Evolutionary conservation across 1,284 basidiomycete species (phyloP).

Genomic region (Papiliotrema terrestris): DNA sequence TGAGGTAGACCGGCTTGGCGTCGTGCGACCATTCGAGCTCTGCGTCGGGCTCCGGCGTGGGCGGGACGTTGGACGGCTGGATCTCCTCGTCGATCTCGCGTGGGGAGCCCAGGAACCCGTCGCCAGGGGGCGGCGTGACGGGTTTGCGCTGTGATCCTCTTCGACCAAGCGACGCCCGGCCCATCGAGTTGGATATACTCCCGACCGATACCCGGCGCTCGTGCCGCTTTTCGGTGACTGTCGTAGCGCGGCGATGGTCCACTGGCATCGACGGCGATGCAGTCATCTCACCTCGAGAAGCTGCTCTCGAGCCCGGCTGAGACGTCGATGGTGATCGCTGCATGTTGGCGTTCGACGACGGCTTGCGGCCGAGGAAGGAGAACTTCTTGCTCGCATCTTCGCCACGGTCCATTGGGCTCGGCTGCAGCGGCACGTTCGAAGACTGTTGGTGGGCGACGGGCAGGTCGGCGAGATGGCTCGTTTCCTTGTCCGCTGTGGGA

Average conservation of each 20-base stretch:
- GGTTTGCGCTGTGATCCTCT: conserved; percentile 25
- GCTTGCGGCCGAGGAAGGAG: conserved; percentile 21
- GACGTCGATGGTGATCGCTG: conserved; percentile 10
- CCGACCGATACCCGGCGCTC: conserved; percentile 62
- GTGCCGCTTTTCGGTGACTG: conserved; percentile 67
- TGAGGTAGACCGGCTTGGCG: conserved; percentile 82
- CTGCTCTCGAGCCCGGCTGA: neutral
- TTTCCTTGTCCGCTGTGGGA: conserved; percentile 41
- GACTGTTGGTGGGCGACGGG: conserved; percentile 50
- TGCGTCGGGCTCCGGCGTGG: conserved; percentile 8
- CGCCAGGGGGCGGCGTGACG: conserved; percentile 19
- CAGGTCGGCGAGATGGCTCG: conserved; percentile 37
- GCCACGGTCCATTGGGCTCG: conserved; percentile 20
- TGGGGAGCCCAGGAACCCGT: conserved; percentile 18
- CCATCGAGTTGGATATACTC: conserved; percentile 31
- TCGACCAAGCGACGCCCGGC: conserved; percentile 25
- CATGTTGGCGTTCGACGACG: conserved; percentile 1
- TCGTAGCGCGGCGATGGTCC: conserved; percentile 59
- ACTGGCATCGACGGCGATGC: conserved; percentile 24
- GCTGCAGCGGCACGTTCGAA: conserved; percentile 17
- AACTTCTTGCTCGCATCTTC: conserved; percentile 27
- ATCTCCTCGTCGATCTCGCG: conserved; percentile 22
- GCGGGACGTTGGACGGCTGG: neutral
- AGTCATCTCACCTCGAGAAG: conserved; percentile 8
- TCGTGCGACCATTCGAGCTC: conserved; percentile 50